Evolutionary conservation across 768 basidiomycete species (phyloP).

Genomic region (Naematelia encephala): DNA sequence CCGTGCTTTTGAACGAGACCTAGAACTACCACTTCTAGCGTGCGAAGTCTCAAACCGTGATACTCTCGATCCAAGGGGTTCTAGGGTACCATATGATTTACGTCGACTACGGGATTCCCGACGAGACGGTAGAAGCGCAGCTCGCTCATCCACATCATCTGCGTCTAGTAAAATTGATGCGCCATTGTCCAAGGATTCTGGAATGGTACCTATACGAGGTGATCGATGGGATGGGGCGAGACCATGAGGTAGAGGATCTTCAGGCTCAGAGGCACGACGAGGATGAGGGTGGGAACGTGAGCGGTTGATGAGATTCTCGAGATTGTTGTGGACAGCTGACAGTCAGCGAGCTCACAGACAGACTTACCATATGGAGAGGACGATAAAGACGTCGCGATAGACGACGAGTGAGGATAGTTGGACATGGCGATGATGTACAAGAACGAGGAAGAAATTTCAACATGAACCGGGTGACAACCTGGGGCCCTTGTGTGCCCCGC

Average conservation of each 20-base stretch:
- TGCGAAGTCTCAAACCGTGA: not conserved
- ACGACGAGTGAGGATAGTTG: constrained; percentile 41
- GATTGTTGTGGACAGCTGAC: constrained; percentile 41
- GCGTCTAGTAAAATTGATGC: constrained; percentile 28
- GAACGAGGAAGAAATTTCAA: not conserved
- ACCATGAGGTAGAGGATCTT: not conserved
- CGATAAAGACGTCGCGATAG: constrained; percentile 31
- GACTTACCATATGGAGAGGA: constrained; percentile 45
- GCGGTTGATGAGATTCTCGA: constrained; percentile 44
- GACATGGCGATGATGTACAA: constrained; percentile 21
- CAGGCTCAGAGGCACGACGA: constrained; percentile 15
- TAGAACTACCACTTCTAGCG: constrained; percentile 23
- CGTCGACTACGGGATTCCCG: constrained; percentile 12
- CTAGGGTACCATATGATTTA: constrained; percentile 24
- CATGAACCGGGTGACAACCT: not conserved
- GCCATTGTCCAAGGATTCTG: constrained; percentile 33
- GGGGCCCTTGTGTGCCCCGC: not conserved
- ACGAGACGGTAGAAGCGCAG: constrained; percentile 14
- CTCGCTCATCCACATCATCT: constrained; percentile 24
- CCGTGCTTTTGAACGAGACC: constrained; percentile 36
- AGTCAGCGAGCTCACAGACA: not conserved
- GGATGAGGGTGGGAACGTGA: constrained; percentile 37
- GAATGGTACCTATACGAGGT: constrained; percentile 25
- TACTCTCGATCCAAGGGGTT: constrained; percentile 14
- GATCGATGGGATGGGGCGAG: constrained; percentile 7